Base-by-base conservation (phyloP, 495 filamentous ascomycete species). In the Penicillium psychrofluorescens region DNA sequence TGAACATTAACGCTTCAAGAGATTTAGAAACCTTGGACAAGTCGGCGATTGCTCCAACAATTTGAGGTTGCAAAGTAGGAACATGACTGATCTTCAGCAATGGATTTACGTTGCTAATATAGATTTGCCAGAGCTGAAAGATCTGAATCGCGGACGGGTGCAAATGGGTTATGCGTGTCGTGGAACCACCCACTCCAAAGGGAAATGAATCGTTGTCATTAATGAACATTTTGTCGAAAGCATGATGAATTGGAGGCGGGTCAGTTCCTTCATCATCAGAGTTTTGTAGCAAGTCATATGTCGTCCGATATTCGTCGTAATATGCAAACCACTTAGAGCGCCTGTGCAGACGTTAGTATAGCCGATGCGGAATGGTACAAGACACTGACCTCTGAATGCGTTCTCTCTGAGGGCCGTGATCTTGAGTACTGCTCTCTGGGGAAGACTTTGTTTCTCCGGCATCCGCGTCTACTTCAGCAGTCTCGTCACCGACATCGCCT, bases 1-100 rank as follows among this genome's bases (percentile, higher is more conserved):
- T 64, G 43, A 90, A 90, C 61, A 88, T 71, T 8, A 90, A 52
- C 6, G 77, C 77, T 45, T 90, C 84, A 1, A 66, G 67, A 7
- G 59, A 66, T 14, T 65, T 70, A 1, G 68, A 66, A n/a, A 78
- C 55, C 7, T 48, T 55, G 2, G 42, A 9, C 5, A 51, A n/a
- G 22, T 61, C 42, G 12, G 40, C 39, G 7, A 50, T 40, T 12
- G 57, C 61, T 16, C 55, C 52, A 8, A 66, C 46, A 9, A 69
- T 52, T 5, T 51, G 54, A 22, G 15, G 27, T 44, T 75, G 70
- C 14, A 74, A 49, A 1, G 64, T 75, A 8, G 75, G 72, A 1
- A 61, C 43, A 45, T 79, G 74, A 11, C 64, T 57, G 38, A 78
- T 57, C 40, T 75, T 79, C 40, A 69, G 55, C 7, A 79, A 44